Evolutionary conservation across 2,329 filamentous ascomycete genomes (phyloP).

Genomic region (Sphaerulina vaccinii): DNA sequence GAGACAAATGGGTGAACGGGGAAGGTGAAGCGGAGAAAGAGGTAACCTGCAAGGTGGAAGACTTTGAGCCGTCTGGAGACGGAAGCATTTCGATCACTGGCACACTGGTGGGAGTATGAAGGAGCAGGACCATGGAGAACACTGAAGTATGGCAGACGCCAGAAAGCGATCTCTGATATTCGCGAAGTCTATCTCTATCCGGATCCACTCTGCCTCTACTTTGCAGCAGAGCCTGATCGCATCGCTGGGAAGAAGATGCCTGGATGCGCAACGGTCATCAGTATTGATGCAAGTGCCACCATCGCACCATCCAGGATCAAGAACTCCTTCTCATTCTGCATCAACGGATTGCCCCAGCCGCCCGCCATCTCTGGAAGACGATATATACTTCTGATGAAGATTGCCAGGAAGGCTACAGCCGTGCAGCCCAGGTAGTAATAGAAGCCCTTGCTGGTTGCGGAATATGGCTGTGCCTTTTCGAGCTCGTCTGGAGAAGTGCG

Average conservation of each 20-base stretch:
- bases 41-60: conserved; percentile 74
- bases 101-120: conserved; percentile 18
- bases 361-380: conserved; percentile 55
- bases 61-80: conserved; percentile 67
- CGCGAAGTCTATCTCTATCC: background rate
- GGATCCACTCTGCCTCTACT: background rate
- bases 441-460: conserved; percentile 4
- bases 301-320: conserved; percentile 50
- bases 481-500: conserved; percentile 32
- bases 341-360: conserved; percentile 48
- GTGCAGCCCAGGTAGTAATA: conserved; percentile 54
- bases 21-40: conserved; percentile 66
- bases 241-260: conserved; percentile 43
- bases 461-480: conserved; percentile 29
- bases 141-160: too few species aligned
- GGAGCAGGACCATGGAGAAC: too few species aligned
- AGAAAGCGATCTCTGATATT: background rate
- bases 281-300: conserved; percentile 44
- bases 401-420: conserved; percentile 57
- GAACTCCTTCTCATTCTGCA: conserved; percentile 50
- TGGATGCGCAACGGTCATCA: conserved; percentile 46
- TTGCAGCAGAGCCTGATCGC: background rate
- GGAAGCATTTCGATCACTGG: conserved; percentile 26
- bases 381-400: conserved; percentile 65
- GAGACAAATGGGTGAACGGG: conserved; percentile 72